Evolutionary conservation across 768 basidiomycete genomes (phyloP), one percentile per base, ranked within the genome.

Genomic region (Fistulinella prunicolor): DNA sequence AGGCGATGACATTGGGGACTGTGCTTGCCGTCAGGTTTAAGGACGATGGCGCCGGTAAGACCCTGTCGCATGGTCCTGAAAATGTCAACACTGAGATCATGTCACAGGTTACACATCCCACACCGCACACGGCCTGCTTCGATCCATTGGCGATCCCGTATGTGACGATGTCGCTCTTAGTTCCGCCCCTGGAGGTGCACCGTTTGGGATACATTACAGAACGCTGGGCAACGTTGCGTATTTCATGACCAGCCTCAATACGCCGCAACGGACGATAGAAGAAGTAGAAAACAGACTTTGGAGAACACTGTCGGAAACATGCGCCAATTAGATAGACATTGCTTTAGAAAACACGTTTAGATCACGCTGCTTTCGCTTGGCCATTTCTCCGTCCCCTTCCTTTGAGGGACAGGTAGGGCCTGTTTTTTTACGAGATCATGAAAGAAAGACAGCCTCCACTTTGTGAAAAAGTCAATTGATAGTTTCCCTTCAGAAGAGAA

Each of bases 171-270:
- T 51, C 9, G 49, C 40, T 10, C 43, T 72, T 17, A 71, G 78
- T 4, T 51, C 73, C 0, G 74, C 76, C 1, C 79, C 79, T 9
- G 77, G 79, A 2, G 77, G 81, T 29, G 73, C 72, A 16, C 72
- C 80, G 5, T 85, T 85, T 67, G 76, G 79, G 30, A 78, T 97
- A 19, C 88, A 98, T 64, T 93, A 79, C 54, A 78, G 95, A 48
- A 94, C 95, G 0, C 70, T 98, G 30, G 95, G 95, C 0, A 83
- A 94, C 60, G 83, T 93, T 9, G 86, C 86, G n/a, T 95, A 95
- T 65, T 89, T 94, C 62, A 94, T 95, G 79, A 84, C 82, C 6
- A 92, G 89, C 66, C 73, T 94, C 34, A 93, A 92, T 61, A 93
- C 88, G 1, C 65, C 69, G 2, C 49, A 73, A 2, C 57, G 65